phyloP scores from a whole-genome alignment of 2,329 filamentous ascomycete species.

The Botryotinia narcissicola region DNA sequence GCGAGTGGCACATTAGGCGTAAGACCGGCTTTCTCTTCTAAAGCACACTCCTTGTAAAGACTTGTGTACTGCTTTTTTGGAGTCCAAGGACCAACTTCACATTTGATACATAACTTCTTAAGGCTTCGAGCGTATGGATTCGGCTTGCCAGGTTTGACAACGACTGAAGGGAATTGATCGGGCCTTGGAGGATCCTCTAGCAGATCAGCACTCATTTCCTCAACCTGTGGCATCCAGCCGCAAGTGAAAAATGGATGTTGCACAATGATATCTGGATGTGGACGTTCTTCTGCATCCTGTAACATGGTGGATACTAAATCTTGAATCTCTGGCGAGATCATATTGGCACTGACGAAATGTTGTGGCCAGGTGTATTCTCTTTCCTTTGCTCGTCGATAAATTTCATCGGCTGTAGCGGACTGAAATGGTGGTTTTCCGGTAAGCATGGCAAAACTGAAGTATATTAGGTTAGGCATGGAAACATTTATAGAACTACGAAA shows the following conservation, averaged over 20 bases:
- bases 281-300: conserved; percentile 70
- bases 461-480: conserved; percentile 33
- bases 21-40: conserved; percentile 65
- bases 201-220: conserved; percentile 58
- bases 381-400: conserved; percentile 68
- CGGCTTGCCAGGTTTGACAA: conserved; percentile 45
- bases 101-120: conserved; percentile 56
- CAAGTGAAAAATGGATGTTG: conserved; percentile 76
- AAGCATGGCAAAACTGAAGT: conserved; percentile 81
- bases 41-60: conserved; percentile 62
- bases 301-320: conserved; percentile 75
- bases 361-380: conserved; percentile 80
- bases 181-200: conserved; percentile 56
- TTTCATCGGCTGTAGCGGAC: conserved; percentile 82
- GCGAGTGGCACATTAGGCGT: conserved; percentile 62
- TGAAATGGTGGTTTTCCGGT: conserved; percentile 97
- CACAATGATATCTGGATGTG: conserved; percentile 74
- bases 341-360: conserved; percentile 61
- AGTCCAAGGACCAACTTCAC: conserved; percentile 57
- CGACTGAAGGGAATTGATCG: conserved; percentile 53
- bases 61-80: conserved; percentile 48
- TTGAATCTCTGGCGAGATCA: conserved; percentile 72
- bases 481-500: not conserved
- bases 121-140: conserved; percentile 47
- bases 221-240: conserved; percentile 65